Evolutionary conservation across 2,329 filamentous ascomycete species (phyloP), one percentile per base, ranked within the genome.

Genomic region (Colletotrichum zoysiae): DNA sequence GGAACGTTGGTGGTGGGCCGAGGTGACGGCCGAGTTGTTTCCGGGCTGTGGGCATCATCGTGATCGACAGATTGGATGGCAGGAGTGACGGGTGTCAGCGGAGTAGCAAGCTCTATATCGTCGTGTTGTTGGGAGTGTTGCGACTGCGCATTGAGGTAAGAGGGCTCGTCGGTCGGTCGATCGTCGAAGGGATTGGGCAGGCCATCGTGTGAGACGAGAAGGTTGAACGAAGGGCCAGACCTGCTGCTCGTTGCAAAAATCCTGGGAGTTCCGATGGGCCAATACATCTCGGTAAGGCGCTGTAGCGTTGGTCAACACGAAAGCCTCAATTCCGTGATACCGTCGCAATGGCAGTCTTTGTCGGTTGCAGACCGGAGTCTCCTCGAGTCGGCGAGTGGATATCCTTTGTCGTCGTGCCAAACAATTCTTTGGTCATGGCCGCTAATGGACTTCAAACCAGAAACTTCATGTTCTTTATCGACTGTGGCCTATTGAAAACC

Each of bases 261-360:
- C 81, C 91, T 91, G 79, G 94, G 93, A 80, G 93, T 93, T 82
- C 93, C 93, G 82, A 95, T 89, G 79, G 94, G 94, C 94, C 94
- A 97, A 88, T 97, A 97, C 94, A 96, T 97, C 86, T 84, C 86
- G 79, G 70, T 73, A 72, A 53, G 35, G 4, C 35, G 38, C 46
- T 60, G 12, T 46, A 44, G 26, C 18, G 26, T 6, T 23, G 42
- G 38, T 46, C 46, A 26, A 53, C 30, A 16, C 20, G 33, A 46
- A 33, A 20, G 16, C 23, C 42, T 71, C n/a, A 61, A n/a, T 53
- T 42, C 40, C 23, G 55, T 38, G n/a, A 7, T 61, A 35, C 57
- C 60, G 60, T 59, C 57, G 69, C 44, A 67, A 68, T 67, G 44
- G 42, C 55, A 66, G 53, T 46, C 33, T 51, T 26, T 16, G 63